Percentiles rank a stretch among this genome's conserved stretches.
These are phyloP conservation scores for Calocera cornea DNA, from an alignment of 768 basidiomycete genomes.

Conservation along the genomic window DNA sequence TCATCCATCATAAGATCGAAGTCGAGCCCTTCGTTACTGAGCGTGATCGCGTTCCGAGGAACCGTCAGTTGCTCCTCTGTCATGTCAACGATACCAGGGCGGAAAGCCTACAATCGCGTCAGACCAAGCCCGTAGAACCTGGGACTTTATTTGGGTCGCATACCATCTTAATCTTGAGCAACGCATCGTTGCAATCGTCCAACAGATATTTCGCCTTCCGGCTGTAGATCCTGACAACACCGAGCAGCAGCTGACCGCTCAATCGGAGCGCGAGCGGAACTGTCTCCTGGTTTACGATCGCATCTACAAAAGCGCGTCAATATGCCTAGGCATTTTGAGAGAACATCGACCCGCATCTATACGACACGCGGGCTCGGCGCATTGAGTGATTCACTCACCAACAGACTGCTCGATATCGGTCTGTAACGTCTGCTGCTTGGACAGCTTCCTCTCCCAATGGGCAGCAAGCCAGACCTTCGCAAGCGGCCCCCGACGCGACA, in stretches of 20 bases:
- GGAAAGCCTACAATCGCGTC: constrained; percentile 54
- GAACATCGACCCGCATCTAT: background rate
- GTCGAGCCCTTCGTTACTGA: constrained; percentile 47
- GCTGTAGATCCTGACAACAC: constrained; percentile 94
- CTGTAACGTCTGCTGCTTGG: constrained; percentile 85
- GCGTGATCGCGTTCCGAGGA: constrained; percentile 76
- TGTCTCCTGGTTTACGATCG: constrained; percentile 87
- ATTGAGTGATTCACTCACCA: constrained; percentile 38
- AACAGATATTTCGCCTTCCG: constrained; percentile 94
- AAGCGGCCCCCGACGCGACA: constrained; percentile 83
- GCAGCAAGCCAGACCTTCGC: constrained; percentile 99
- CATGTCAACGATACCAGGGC: constrained; percentile 89
- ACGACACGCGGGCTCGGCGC: background rate
- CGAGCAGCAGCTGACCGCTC: constrained; percentile 91
- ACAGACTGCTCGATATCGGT: constrained; percentile 92
- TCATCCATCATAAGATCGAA: constrained; percentile 54
- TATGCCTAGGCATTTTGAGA: background rate
- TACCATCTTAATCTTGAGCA: constrained; percentile 92
- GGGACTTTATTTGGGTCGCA: background rate
- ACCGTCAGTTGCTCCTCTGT: constrained; percentile 86
- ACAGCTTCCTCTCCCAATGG: constrained; percentile 95
- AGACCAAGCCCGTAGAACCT: constrained; percentile 1
- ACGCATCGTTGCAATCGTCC: constrained; percentile 94
- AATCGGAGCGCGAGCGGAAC: constrained; percentile 81
- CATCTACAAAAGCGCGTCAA: constrained; percentile 36